phyloP scores from a whole-genome alignment of 2,329 filamentous ascomycete species.

The Beauveria varroae region DNA sequence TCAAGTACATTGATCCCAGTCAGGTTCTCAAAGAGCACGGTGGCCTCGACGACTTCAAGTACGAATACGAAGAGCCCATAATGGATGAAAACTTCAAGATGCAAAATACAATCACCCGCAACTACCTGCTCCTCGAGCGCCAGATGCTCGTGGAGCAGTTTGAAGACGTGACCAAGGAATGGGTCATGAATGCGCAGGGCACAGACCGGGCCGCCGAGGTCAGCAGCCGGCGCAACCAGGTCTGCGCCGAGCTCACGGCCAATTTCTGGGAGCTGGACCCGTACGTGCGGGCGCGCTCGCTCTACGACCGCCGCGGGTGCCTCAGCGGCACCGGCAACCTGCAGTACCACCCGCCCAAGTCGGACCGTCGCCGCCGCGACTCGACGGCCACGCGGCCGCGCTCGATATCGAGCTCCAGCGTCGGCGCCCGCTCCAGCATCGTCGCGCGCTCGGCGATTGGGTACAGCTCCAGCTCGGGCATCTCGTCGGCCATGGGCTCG shows the following conservation, averaged over 20 bases:
- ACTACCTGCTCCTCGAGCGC: slow-evolving; percentile 54
- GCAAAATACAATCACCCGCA: slow-evolving; percentile 50
- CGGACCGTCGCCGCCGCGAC: slow-evolving; percentile 6
- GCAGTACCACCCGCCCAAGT: slow-evolving; percentile 51
- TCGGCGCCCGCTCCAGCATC: slow-evolving; percentile 2
- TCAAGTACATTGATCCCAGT: slow-evolving; percentile 57
- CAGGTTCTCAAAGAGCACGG: slow-evolving; percentile 72
- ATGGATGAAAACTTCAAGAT: slow-evolving; percentile 65
- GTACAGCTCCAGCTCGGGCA: slow-evolving; percentile 15
- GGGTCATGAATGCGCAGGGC: slow-evolving; percentile 45
- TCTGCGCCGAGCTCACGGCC: slow-evolving; percentile 53
- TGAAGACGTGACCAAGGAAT: slow-evolving; percentile 63
- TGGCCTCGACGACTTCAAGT: slow-evolving; percentile 71
- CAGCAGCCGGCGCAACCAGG: slow-evolving; percentile 45
- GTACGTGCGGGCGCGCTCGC: slow-evolving; percentile 64
- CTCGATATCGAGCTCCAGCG: slow-evolving; percentile 3
- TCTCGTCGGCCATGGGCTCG: slow-evolving; percentile 25
- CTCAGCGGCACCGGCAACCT: slow-evolving; percentile 57
- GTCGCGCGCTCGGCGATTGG: slow-evolving; percentile 4
- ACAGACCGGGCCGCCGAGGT: slow-evolving; percentile 33
- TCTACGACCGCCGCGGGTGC: slow-evolving; percentile 71
- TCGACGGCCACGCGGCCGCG: background rate
- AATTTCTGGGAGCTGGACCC: slow-evolving; percentile 85
- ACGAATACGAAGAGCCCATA: slow-evolving; percentile 66
- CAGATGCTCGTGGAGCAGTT: slow-evolving; percentile 56